Conservation (phyloP, 2,329 filamentous ascomycete species). For the Aureobasidium sp. region DNA sequence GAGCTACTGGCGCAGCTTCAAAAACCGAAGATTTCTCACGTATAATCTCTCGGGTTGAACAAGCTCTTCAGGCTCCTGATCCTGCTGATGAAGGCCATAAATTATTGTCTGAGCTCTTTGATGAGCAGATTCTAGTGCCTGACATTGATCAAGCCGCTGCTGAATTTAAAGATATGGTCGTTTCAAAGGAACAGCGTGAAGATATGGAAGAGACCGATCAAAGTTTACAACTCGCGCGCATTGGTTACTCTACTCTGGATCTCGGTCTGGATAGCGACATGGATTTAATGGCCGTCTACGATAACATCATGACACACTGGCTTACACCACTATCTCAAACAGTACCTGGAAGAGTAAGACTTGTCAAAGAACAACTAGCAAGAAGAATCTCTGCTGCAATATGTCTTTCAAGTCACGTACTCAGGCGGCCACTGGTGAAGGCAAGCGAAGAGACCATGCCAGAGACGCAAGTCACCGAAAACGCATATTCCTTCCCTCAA, state of each 20-base stretch:
- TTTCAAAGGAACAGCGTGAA: background rate
- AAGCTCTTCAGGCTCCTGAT: background rate
- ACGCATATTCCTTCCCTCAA: background rate
- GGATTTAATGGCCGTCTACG: conserved; percentile 14
- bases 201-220: background rate
- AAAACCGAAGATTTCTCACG: background rate
- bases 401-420: conserved; percentile 24
- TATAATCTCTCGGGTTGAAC: background rate
- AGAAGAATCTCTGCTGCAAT: conserved; percentile 27
- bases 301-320: conserved; percentile 19
- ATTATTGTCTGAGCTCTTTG: conserved; percentile 1
- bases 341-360: conserved; percentile 19
- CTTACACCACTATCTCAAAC: conserved; percentile 18
- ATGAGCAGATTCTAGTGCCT: conserved; percentile 11
- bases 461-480: conserved; percentile 9
- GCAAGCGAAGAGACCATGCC: conserved; percentile 1
- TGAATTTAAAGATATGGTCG: conserved; percentile 11
- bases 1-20: background rate
- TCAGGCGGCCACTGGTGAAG: conserved; percentile 8
- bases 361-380: conserved; percentile 24
- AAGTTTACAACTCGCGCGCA: conserved; percentile 1
- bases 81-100: background rate
- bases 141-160: conserved; percentile 15
- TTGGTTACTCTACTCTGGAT: conserved; percentile 8
- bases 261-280: background rate